Evolutionary conservation across 768 basidiomycete genomes (phyloP), one percentile per base, ranked within the genome.

Genomic region (Agaricus sinodeliciosus): DNA sequence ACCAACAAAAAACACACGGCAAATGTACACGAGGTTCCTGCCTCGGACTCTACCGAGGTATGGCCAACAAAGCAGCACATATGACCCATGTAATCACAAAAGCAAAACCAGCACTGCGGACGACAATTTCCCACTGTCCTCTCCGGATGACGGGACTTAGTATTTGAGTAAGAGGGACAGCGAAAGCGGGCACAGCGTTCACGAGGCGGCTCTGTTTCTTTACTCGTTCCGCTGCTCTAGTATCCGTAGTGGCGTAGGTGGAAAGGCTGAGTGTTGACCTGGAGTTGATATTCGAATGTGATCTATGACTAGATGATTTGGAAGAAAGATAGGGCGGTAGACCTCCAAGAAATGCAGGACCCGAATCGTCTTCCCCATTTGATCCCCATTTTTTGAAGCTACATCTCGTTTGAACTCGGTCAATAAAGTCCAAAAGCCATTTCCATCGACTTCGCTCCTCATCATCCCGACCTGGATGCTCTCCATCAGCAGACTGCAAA

Each of bases 111-210:
- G 71, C 73, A 2, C 83, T 84, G 35, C 85, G 72, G 25, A 86
- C 69, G 27, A 90, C 85, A 26, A 91, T 84, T 66, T 90, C 87
- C 90, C 89, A 91, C 59, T 92, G 90, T 2, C 81, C 87, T n/a
- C 90, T 76, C 48, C 79, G 75, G 47, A 90, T 80, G 51, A 84
- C 73, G 13, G 86, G 82, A 55, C 78, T 86, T 46, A 86, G 72
- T 18, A 91, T 72, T 37, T 73, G 75, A 40, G 89, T 89, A 52
- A 91, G 68, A 28, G 87, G 85, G 18, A 78, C 69, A 16, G 81
- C 76, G 57, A 90, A 90, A 41, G 86, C 81, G 2, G 88, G 87
- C 13, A 89, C 87, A 9, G 74, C 69, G 42, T 71, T 69, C 43
- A 81, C 69, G 58, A 68, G 65, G 55, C 71, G 70, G 59, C 77